These are phyloP conservation scores for Rhodotorula glutinis DNA, from an alignment of 1,284 basidiomycete genomes.

Conservation along the genomic window DNA sequence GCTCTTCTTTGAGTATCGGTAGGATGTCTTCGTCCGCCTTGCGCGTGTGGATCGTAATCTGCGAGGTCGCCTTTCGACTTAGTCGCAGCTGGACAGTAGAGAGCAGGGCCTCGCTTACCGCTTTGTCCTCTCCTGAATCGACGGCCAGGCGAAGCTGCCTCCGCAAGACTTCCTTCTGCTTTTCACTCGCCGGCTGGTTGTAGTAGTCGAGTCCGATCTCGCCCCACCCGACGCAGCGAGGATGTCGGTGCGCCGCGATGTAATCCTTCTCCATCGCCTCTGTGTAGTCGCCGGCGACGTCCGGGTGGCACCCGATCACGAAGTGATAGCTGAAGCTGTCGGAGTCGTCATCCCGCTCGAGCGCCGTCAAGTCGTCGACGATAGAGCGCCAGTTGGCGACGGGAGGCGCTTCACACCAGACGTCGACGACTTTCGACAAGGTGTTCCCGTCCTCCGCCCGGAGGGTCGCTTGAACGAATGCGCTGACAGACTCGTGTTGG, in stretches of 20 bases:
- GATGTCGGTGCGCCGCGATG: conserved; percentile 65
- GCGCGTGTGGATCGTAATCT: conserved; percentile 70
- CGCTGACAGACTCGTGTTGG: conserved; percentile 57
- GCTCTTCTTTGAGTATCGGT: conserved; percentile 65
- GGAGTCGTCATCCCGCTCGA: conserved; percentile 11
- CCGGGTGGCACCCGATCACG: conserved; percentile 48
- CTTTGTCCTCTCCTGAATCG: conserved; percentile 56
- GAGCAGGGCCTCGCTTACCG: not conserved
- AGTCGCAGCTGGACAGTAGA: not conserved
- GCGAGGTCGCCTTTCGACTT: not conserved
- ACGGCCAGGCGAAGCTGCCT: conserved; percentile 67
- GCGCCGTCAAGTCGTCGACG: conserved; percentile 24
- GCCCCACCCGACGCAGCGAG: conserved; percentile 75
- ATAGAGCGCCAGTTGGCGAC: conserved; percentile 55
- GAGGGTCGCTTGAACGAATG: conserved; percentile 65
- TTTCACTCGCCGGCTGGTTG: conserved; percentile 64
- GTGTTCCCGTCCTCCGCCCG: not conserved
- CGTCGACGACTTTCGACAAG: conserved; percentile 61
- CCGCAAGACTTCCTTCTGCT: conserved; percentile 63
- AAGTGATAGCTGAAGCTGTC: conserved; percentile 21
- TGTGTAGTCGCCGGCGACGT: conserved; percentile 66
- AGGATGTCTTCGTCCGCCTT: conserved; percentile 77
- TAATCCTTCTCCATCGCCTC: conserved; percentile 66
- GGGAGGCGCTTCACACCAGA: conserved; percentile 76
- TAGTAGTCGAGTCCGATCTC: conserved; percentile 83